phyloP scores from a whole-genome alignment of 192 early-diverging fungal genomes.

The Coemansia sp. region DNA sequence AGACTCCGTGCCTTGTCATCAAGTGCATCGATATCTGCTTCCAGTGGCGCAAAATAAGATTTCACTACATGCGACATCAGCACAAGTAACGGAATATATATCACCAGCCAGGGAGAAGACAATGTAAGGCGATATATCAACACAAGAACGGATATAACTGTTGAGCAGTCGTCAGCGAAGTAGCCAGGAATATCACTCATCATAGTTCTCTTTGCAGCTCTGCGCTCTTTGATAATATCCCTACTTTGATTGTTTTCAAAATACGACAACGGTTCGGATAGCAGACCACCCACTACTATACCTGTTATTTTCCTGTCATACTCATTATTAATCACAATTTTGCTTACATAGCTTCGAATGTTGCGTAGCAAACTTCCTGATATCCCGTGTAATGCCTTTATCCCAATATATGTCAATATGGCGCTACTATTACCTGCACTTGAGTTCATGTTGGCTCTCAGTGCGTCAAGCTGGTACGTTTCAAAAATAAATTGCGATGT shows the following conservation, averaged over 20 bases:
- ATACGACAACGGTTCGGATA: not conserved
- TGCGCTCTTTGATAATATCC: not conserved
- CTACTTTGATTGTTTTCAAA: not conserved
- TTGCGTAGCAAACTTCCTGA: not conserved
- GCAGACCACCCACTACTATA: not conserved
- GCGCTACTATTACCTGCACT: not conserved
- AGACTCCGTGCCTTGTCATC: not conserved
- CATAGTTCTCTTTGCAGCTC: not conserved
- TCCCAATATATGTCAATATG: not conserved
- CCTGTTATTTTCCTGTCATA: not conserved
- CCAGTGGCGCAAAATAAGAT: not conserved
- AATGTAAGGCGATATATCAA: not conserved
- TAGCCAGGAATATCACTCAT: not conserved
- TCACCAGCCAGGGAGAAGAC: not conserved
- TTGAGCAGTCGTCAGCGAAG: not conserved
- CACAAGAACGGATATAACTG: not conserved
- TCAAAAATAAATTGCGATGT: not conserved
- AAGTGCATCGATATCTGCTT: not conserved
- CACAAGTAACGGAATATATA: not conserved
- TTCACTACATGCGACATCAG: not conserved
- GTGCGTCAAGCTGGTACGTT: constrained; percentile 1
- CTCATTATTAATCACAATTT: not conserved
- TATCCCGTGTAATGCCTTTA: not conserved
- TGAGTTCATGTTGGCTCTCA: not conserved
- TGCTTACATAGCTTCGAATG: not conserved